These are phyloP conservation scores for Carallia brachiata DNA, from an alignment of 345 rosid species.

Conservation along the genomic window DNA sequence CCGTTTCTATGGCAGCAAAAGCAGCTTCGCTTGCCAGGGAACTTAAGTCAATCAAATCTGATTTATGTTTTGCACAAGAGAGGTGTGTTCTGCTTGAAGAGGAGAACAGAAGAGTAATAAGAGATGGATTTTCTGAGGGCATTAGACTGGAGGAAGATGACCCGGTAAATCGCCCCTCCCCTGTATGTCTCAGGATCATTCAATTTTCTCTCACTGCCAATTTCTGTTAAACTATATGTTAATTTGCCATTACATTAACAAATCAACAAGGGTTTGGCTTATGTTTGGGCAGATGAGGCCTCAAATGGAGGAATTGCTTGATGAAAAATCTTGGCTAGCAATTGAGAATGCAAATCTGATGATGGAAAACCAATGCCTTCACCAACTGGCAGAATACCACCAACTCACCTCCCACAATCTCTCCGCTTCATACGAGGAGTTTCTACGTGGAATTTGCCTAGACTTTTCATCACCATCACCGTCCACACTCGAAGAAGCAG, in stretches of 20 bases:
- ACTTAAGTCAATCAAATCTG: conserved; percentile 64
- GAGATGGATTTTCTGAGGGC: conserved; percentile 67
- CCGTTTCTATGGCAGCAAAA: conserved; percentile 76
- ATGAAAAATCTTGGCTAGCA: conserved; percentile 85
- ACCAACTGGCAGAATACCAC: conserved; percentile 81
- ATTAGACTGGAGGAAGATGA: conserved; percentile 95
- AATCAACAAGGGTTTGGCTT: background rate
- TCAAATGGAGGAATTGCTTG: conserved; percentile 83
- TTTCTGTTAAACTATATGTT: too few relatives aligned
- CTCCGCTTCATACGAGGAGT: conserved; percentile 70
- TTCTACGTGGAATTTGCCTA: conserved; percentile 56
- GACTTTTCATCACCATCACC: conserved; percentile 75
- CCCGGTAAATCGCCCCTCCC: conserved; percentile 39
- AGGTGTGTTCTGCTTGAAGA: conserved; percentile 72
- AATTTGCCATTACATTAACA: too few relatives aligned
- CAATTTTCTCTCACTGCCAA: too few relatives aligned
- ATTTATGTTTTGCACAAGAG: conserved; percentile 72
- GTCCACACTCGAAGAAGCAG: conserved; percentile 18
- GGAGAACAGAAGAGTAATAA: conserved; percentile 78
- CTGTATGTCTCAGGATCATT: too few relatives aligned
- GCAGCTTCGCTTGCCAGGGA: conserved; percentile 81
- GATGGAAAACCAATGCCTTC: conserved; percentile 89
- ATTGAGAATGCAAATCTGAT: conserved; percentile 73
- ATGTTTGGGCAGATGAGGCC: conserved; percentile 64
- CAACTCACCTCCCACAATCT: conserved; percentile 77